Evolutionary conservation across 805 yeast genomes (phyloP), one percentile per base, ranked within the genome.

Genomic region (Zygotorulaspora sp.): DNA sequence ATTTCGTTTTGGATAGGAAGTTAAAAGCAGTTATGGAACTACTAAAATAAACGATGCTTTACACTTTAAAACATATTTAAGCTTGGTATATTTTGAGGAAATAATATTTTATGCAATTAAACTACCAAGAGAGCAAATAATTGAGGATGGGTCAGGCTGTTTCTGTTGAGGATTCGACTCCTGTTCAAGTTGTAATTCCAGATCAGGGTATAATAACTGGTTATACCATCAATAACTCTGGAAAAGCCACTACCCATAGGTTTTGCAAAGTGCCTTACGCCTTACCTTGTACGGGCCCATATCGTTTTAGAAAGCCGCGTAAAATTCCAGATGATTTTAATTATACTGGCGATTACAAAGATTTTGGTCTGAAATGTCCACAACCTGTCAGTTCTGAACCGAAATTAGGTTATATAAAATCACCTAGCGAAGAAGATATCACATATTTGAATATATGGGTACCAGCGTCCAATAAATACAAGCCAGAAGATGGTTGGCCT

Each of bases 271-370:
- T 67, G 30, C 67, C 67, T 3, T 67, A 53, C 43, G 64, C 70
- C 6, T 40, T 52, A 30, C 62, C 68, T 13, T 55, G 55, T 8
- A 42, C 44, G 2, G 66, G 62, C 5, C 48, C 49, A 15, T 43
- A 57, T 31, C 45, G 72, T 19, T 68, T 62, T 51, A 48, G 45
- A 36, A 50, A 53, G 28, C 68, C 72, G 2, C 38, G 39, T 21
- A 50, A 55, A 7, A 38, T 67, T 6, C 63, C 70, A 2, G 46
- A 49, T 1, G 57, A 55, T 35, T 61, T 46, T 35, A 65, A 66
- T 43, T 67, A 65, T 42, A 49, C 66, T 3, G 71, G 70, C 0
- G 63, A 63, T 34, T 67, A 67, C 42, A 56, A 55, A 11, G 51
- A 57, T 13, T 50, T 62, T 27, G 63, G 66, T 2, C 41, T 58